Conservation (phyloP, 306 rosid species). For the Erythrophleum fordii region DNA sequence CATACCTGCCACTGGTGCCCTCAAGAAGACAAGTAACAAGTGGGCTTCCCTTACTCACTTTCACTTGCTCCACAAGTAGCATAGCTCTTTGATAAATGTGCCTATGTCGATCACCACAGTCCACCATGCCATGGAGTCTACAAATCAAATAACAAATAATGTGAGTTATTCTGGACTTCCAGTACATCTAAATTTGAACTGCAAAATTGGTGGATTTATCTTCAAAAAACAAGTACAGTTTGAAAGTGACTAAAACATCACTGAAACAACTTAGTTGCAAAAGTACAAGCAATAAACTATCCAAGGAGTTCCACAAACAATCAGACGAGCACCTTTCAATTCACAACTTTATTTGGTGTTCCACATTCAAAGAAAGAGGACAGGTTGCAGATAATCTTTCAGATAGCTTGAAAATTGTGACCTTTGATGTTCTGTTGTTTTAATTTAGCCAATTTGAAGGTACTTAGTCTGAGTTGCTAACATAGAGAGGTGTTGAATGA, state of each 20-base stretch:
- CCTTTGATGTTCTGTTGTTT: neutral
- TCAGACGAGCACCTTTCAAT: slow-evolving; percentile 1
- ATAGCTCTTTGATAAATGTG: slow-evolving; percentile 84
- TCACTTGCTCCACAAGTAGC: slow-evolving; percentile 92
- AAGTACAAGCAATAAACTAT: slow-evolving; percentile 1
- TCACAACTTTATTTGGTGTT: slow-evolving; percentile 27
- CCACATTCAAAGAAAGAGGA: slow-evolving; percentile 6
- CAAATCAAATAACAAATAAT: slow-evolving; percentile 31
- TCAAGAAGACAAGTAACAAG: slow-evolving; percentile 93
- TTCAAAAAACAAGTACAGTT: neutral
- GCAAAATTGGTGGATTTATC: neutral
- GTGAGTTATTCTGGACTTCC: slow-evolving; percentile 26
- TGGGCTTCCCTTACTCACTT: slow-evolving; percentile 94
- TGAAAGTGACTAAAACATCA: neutral
- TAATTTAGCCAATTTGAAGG: slow-evolving; percentile 14
- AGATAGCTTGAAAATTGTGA: slow-evolving; percentile 1
- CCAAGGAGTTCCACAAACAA: slow-evolving; percentile 23
- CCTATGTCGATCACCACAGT: slow-evolving; percentile 84
- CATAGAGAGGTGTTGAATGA: slow-evolving; percentile 10
- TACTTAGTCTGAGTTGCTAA: neutral
- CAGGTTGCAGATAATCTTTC: slow-evolving; percentile 5
- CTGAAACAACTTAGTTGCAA: neutral
- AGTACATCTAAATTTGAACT: neutral
- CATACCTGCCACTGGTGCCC: slow-evolving; percentile 95
- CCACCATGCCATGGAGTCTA: slow-evolving; percentile 90